Conservation (phyloP, 176 grass and related monocot genomes). For the Hyparrhenia diplandra region DNA sequence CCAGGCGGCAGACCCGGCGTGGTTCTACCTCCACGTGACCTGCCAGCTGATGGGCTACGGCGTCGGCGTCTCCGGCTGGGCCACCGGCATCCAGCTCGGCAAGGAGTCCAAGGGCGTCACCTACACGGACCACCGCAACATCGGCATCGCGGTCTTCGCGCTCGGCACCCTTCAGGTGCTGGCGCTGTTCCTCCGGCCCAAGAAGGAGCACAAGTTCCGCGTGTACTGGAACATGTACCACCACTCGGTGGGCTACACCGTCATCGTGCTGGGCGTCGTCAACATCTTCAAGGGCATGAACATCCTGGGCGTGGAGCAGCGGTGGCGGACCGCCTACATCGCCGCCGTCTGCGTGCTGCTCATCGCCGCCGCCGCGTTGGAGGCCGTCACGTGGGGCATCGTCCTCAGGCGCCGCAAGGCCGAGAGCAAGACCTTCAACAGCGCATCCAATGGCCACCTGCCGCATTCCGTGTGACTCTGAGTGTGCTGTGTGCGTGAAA, state of each 20-base stretch:
- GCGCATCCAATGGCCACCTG: slow-evolving; percentile 16
- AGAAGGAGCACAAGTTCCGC: slow-evolving; percentile 44
- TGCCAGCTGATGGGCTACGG: slow-evolving; percentile 56
- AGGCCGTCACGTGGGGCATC: slow-evolving; percentile 53
- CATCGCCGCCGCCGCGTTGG: slow-evolving; percentile 23
- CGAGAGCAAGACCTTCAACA: slow-evolving; percentile 25
- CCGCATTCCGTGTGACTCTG: too few species aligned
- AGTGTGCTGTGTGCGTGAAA: neutral
- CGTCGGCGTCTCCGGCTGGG: slow-evolving; percentile 68
- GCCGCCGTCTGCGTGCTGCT: slow-evolving; percentile 25
- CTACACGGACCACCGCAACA: slow-evolving; percentile 40
- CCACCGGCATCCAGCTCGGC: slow-evolving; percentile 59
- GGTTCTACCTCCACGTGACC: slow-evolving; percentile 71
- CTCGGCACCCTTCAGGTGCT: slow-evolving; percentile 57
- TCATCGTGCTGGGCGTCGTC: slow-evolving; percentile 41
- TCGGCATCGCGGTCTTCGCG: slow-evolving; percentile 52
- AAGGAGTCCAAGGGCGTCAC: slow-evolving; percentile 50
- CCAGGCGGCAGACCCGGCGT: slow-evolving; percentile 53
- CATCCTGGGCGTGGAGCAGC: slow-evolving; percentile 34
- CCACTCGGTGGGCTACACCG: slow-evolving; percentile 52
- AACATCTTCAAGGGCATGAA: slow-evolving; percentile 66
- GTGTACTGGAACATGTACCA: slow-evolving; percentile 81
- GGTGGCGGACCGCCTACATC: slow-evolving; percentile 26
- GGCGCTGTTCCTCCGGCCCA: slow-evolving; percentile 55
- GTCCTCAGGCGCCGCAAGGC: slow-evolving; percentile 28